Conservation (phyloP, 208 protist species). For the Crithidia acanthocephali region DNA sequence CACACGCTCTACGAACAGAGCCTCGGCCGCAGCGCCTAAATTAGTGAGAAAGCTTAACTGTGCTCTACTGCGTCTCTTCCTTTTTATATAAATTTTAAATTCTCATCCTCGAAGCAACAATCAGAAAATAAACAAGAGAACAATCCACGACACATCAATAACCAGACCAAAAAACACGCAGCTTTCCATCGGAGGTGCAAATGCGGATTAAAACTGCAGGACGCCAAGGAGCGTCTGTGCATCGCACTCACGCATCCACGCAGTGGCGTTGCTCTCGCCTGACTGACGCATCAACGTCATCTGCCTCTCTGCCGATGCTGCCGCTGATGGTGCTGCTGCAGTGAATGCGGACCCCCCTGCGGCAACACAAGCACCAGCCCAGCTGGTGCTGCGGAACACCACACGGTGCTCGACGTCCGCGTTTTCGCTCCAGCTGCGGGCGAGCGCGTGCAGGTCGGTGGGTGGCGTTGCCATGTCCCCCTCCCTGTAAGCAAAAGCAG, state of each 20-base stretch:
- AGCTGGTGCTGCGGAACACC: constrained; percentile 26
- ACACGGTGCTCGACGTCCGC: neutral
- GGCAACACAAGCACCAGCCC: constrained; percentile 28
- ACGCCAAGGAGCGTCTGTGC: constrained; percentile 17
- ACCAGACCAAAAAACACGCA: too few relatives aligned
- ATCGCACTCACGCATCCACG: constrained; percentile 20
- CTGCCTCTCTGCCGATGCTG: neutral
- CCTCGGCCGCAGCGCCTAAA: too few relatives aligned
- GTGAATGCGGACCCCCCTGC: constrained; percentile 16
- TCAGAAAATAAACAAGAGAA: too few relatives aligned
- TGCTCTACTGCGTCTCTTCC: too few relatives aligned
- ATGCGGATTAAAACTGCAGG: constrained; percentile 3
- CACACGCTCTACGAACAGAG: too few relatives aligned
- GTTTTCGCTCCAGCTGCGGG: neutral
- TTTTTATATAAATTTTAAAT: too few relatives aligned
- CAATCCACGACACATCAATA: too few relatives aligned
- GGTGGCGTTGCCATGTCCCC: too few relatives aligned
- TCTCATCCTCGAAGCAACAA: too few relatives aligned
- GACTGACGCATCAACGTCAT: too few relatives aligned
- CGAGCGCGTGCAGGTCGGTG: neutral
- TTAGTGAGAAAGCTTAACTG: too few relatives aligned
- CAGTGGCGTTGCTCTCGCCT: neutral
- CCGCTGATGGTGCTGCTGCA: neutral
- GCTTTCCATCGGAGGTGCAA: too few relatives aligned
- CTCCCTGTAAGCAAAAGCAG: neutral